These are phyloP conservation scores for Coelastrella sp. DNA, from an alignment of 139 green algal species.

Conservation along the genomic window DNA sequence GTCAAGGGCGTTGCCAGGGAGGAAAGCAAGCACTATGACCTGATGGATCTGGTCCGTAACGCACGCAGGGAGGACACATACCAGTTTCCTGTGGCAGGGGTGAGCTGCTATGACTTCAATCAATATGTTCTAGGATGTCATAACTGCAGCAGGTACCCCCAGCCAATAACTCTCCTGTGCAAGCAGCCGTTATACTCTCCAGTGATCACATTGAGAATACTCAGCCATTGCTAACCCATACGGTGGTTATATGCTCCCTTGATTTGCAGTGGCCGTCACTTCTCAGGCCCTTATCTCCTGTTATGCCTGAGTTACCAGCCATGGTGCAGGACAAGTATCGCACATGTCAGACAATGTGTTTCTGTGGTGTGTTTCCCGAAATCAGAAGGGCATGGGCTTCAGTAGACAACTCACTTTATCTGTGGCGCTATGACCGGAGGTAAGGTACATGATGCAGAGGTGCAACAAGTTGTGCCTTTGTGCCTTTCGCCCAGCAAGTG, in stretches of 20 bases:
- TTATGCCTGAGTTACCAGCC: constrained; percentile 75
- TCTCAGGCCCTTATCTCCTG: constrained; percentile 69
- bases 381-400: constrained; percentile 91
- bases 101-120: constrained; percentile 47
- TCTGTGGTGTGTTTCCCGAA: constrained; percentile 90
- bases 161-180: no score
- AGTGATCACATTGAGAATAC: no score
- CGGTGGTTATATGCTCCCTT: no score
- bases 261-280: constrained; percentile 85
- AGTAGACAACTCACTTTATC: constrained; percentile 92
- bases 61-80: constrained; percentile 81
- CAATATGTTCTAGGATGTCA: no score
- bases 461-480: no score
- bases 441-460: no score
- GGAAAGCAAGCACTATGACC: constrained; percentile 62
- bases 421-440: constrained; percentile 91
- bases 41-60: constrained; percentile 75
- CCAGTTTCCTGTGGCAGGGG: constrained; percentile 69
- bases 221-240: no score
- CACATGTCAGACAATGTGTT: constrained; percentile 85
- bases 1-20: constrained; percentile 59
- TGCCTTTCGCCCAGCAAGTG: no score
- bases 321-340: constrained; percentile 89
- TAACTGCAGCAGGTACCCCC: no score
- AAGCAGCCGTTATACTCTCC: no score